phyloP scores from a whole-genome alignment of 306 rosid genomes.

The Lithocarpus polystachyus region DNA sequence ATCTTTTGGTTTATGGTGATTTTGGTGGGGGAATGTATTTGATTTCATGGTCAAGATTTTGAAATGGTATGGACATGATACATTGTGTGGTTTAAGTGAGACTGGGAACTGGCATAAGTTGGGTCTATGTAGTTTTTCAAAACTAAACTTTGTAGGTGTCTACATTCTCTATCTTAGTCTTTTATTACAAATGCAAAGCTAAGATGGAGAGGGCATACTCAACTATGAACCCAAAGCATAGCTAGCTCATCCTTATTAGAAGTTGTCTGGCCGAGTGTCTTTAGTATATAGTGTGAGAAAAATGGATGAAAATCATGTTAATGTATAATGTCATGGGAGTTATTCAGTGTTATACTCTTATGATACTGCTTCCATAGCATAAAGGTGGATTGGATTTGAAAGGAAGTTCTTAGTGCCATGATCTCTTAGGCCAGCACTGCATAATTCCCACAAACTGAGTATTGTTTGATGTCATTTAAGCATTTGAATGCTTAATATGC shows the following conservation, averaged over 20 bases:
- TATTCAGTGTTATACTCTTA: not conserved
- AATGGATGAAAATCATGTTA: not conserved
- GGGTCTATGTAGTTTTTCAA: too few species aligned
- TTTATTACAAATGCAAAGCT: too few species aligned
- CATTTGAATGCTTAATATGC: not conserved
- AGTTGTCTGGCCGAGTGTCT: not conserved
- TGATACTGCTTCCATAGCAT: not conserved
- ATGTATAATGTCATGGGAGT: not conserved
- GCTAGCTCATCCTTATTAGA: too few species aligned
- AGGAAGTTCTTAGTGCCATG: not conserved
- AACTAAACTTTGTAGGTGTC: too few species aligned
- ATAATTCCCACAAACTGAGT: not conserved
- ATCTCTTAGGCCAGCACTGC: not conserved
- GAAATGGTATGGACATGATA: too few species aligned
- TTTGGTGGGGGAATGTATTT: not conserved
- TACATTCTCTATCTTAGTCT: too few species aligned
- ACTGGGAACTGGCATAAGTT: too few species aligned
- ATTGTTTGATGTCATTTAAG: not conserved
- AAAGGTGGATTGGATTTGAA: not conserved
- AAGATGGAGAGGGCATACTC: too few species aligned
- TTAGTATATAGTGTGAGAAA: not conserved
- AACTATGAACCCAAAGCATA: too few species aligned
- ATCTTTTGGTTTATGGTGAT: not conserved
- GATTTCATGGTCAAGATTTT: too few species aligned
- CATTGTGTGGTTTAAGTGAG: too few species aligned